Evolutionary conservation across 768 basidiomycete species (phyloP).

Genomic region (Lactarius quietus): DNA sequence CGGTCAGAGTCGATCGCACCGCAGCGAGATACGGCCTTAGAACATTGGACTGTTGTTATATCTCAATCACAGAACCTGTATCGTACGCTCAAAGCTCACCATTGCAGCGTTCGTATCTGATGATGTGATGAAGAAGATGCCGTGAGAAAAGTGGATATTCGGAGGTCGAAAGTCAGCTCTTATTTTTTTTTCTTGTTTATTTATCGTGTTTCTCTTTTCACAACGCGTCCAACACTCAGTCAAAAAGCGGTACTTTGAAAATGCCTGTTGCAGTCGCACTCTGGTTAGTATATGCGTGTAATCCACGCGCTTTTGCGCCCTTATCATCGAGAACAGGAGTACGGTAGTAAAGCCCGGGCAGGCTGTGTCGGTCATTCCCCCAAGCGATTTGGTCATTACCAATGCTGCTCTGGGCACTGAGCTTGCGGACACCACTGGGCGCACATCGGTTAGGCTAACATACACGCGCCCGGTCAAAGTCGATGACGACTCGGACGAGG

Average conservation of each 20-base stretch:
- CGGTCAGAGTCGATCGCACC: conserved; percentile 94
- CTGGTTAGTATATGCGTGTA: conserved; percentile 43
- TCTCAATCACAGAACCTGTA: background rate
- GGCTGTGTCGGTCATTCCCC: conserved; percentile 52
- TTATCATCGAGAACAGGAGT: conserved; percentile 47
- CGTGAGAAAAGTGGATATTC: conserved; percentile 44
- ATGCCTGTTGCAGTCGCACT: conserved; percentile 64
- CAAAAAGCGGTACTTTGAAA: conserved; percentile 25
- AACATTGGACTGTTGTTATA: conserved; percentile 73
- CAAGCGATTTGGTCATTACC: conserved; percentile 72
- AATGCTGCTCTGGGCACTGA: conserved; percentile 78
- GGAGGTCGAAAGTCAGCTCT: background rate
- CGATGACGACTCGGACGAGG: conserved; percentile 46
- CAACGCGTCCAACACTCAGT: conserved; percentile 8
- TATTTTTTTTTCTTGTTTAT: background rate
- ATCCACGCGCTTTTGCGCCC: conserved; percentile 8
- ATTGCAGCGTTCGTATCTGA: conserved; percentile 18
- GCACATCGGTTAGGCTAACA: conserved; percentile 66
- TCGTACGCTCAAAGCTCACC: conserved; percentile 13
- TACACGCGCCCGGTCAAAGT: conserved; percentile 44
- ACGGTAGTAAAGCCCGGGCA: conserved; percentile 55
- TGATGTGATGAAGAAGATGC: conserved; percentile 20
- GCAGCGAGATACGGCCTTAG: conserved; percentile 94
- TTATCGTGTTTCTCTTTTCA: background rate
- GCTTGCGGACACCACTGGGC: conserved; percentile 54